Conservation (phyloP, 306 rosid species). For the Medicago truncatula region MtrunA17r5.0-ANR NC_053043.1:16695501-16696000, state of each 20-base stretch:
- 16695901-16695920: too few relatives aligned
- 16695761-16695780: too few relatives aligned
- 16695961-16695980: background rate
- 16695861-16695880: too few relatives aligned
- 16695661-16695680: conserved; percentile 52
- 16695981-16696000: background rate
- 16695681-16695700: conserved; percentile 57
- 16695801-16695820: too few relatives aligned
- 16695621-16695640: conserved; percentile 51
- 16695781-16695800: too few relatives aligned
- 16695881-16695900: too few relatives aligned
- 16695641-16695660: conserved; percentile 47
- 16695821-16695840: too few relatives aligned
- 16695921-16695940: background rate
- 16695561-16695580: conserved; percentile 69
- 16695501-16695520: too few relatives aligned
- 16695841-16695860: too few relatives aligned
- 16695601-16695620: conserved; percentile 47
- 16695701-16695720: conserved; percentile 44
- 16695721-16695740: conserved; percentile 19
- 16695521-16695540: conserved; percentile 20
- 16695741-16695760: too few relatives aligned
- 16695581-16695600: conserved; percentile 70
- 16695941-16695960: background rate
- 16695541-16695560: conserved; percentile 50